phyloP scores from a whole-genome alignment of 495 filamentous ascomycete genomes.

The Aspergillus avenaceus region DNA sequence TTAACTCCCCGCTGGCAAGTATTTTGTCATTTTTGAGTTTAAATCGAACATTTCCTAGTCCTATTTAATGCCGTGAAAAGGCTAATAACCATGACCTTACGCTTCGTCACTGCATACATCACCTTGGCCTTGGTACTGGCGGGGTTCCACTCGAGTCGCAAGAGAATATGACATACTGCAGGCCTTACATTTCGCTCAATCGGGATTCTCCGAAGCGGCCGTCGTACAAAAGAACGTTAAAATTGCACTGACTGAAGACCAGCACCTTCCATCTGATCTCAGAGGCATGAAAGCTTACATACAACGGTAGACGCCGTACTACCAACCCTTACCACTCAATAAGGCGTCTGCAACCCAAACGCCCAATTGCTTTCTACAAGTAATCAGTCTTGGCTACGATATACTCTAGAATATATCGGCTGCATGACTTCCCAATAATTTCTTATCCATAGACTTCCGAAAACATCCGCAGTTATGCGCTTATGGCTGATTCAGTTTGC shows the following conservation, averaged over 20 bases:
- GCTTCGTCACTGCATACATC: too few relatives aligned
- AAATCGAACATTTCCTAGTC: not conserved
- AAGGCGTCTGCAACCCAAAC: not conserved
- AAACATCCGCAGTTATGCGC: not conserved
- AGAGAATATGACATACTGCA: not conserved
- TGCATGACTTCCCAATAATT: not conserved
- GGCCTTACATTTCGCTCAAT: not conserved
- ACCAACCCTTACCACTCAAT: not conserved
- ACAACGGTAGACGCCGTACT: not conserved
- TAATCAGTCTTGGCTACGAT: not conserved
- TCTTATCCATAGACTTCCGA: too few relatives aligned
- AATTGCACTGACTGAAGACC: not conserved
- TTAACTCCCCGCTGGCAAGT: not conserved
- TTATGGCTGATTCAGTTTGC: not conserved
- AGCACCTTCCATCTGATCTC: not conserved
- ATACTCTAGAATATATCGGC: not conserved
- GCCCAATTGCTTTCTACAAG: not conserved
- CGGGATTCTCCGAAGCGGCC: not conserved
- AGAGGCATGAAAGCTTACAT: not conserved
- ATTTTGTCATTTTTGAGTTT: not conserved
- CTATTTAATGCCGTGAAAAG: not conserved
- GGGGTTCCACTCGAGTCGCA: too few relatives aligned
- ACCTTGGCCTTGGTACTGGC: too few relatives aligned
- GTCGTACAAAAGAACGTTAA: not conserved
- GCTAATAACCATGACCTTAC: too few relatives aligned